These are phyloP conservation scores for Aspergillus ochraceoroseus DNA, from an alignment of 2,329 filamentous ascomycete species.

Conservation along the genomic window DNA sequence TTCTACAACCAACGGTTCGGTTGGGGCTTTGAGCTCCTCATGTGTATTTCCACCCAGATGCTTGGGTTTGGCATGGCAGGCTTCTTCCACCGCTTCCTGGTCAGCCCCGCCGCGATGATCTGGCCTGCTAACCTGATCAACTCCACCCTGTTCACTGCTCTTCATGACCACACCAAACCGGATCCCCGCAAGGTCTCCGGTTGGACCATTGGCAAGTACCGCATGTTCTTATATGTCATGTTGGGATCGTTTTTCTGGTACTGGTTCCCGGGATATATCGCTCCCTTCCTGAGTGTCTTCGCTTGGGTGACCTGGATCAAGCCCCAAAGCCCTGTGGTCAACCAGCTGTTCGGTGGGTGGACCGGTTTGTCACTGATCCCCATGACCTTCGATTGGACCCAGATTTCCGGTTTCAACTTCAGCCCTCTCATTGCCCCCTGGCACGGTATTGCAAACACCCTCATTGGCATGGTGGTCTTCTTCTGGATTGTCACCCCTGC, in stretches of 20 bases:
- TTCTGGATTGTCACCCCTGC: conserved; percentile 57
- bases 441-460: conserved; percentile 68
- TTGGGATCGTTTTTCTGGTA: conserved; percentile 59
- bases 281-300: conserved; percentile 65
- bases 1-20: conserved; percentile 70
- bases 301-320: conserved; percentile 68
- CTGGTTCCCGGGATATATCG: conserved; percentile 65
- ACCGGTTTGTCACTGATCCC: conserved; percentile 65
- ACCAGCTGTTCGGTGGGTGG: conserved; percentile 67
- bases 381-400: conserved; percentile 72
- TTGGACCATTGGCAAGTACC: conserved; percentile 61
- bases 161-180: conserved; percentile 60
- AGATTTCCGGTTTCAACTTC: conserved; percentile 63
- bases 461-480: conserved; percentile 62
- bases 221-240: conserved; percentile 59
- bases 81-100: conserved; percentile 60
- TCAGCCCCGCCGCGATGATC: conserved; percentile 61
- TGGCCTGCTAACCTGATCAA: conserved; percentile 66
- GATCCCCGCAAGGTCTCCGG: conserved; percentile 57
- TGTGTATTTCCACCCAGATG: conserved; percentile 64
- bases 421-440: conserved; percentile 67
- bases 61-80: conserved; percentile 66
- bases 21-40: conserved; percentile 60
- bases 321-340: conserved; percentile 62
- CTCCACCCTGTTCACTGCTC: conserved; percentile 64